Evolutionary conservation across 352 stramenopile genomes (phyloP), one percentile per base, ranked within the genome.

Genomic region (Elongisporangium undulatum): DNA sequence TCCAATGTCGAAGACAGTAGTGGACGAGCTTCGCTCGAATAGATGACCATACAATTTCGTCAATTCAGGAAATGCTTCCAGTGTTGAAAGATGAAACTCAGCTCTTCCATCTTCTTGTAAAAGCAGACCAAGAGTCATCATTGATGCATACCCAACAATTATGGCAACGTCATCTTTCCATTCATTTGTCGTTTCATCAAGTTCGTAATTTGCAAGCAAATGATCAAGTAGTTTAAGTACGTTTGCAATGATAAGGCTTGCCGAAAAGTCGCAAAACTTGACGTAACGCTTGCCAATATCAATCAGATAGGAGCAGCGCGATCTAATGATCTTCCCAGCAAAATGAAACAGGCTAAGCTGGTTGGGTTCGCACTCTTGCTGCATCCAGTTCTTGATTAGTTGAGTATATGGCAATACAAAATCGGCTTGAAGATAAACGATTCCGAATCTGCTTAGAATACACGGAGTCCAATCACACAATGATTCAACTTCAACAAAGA

Each of bases 361-460:
- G 29, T 64, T 68, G 1, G 48, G 50, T n/a, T 77, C 61, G 9
- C 55, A 52, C 21, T 75, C 58, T 12, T 57, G 58, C n/a, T 66
- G 34, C 6, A 68, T 52, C 79, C 82, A 92, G 45, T 70, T 82
- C 56, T 90, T 90, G 29, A 92, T 82, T 39, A 90, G 51, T 19
- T 87, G 29, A 5, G 78, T 92, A 55, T 90, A 90, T 13, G 82
- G 67, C 16, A 87, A 48, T 41, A 75, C 69, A 48, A 75, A 55
- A 39, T 89, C 74, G 0, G 60, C 57, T 21, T 80, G 73, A 39
- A 92, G 67, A 58, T 77, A 81, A n/a, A 90, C 52, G 15, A 92
- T 62, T 2, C 76, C 79, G 59, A 75, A 90, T 17, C 75, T 74
- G 41, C 63, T 82, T 8, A 90, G 19, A 38, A 56, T 69, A 8